phyloP scores from a whole-genome alignment of 2,329 filamentous ascomycete genomes.

The Pseudohalonectria lignicola region DNA sequence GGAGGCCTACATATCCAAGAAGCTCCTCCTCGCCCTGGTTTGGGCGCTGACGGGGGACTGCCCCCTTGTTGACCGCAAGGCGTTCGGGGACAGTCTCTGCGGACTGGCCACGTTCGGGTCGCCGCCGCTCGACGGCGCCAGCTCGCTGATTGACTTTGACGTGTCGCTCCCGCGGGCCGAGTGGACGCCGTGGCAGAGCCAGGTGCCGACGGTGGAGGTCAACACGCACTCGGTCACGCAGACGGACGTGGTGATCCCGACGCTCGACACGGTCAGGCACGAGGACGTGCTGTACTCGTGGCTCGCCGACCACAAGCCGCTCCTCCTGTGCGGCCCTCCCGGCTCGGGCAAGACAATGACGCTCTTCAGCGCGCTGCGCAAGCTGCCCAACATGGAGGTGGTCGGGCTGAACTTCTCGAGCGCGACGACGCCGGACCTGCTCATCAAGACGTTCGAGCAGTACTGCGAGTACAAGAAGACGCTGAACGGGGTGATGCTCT shows the following conservation, averaged over 20 bases:
- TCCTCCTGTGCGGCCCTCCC: constrained; percentile 91
- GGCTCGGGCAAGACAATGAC: constrained; percentile 99
- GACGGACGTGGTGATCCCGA: constrained; percentile 97
- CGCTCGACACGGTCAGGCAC: constrained; percentile 90
- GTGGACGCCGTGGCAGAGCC: constrained; percentile 88
- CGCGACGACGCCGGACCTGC: constrained; percentile 90
- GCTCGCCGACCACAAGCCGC: constrained; percentile 96
- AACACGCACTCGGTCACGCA: constrained; percentile 98
- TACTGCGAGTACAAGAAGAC: constrained; percentile 99
- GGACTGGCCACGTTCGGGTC: constrained; percentile 78
- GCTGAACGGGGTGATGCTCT: constrained; percentile 87
- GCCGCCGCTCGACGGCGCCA: constrained; percentile 64
- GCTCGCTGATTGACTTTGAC: constrained; percentile 92
- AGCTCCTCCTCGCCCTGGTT: constrained; percentile 80
- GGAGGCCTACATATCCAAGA: constrained; percentile 85
- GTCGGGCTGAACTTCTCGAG: constrained; percentile 99
- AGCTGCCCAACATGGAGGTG: constrained; percentile 97
- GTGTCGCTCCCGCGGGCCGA: constrained; percentile 77
- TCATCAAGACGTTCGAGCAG: constrained; percentile 99
- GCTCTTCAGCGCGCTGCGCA: constrained; percentile 90
- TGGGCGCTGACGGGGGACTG: constrained; percentile 97
- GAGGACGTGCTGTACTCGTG: constrained; percentile 99
- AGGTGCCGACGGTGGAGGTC: constrained; percentile 89
- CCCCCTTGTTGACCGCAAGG: constrained; percentile 74
- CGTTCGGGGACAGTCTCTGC: constrained; percentile 76